These are phyloP conservation scores for Sanghuangporus baumii DNA, from an alignment of 1,284 basidiomycete species.

Conservation along the genomic window DNA sequence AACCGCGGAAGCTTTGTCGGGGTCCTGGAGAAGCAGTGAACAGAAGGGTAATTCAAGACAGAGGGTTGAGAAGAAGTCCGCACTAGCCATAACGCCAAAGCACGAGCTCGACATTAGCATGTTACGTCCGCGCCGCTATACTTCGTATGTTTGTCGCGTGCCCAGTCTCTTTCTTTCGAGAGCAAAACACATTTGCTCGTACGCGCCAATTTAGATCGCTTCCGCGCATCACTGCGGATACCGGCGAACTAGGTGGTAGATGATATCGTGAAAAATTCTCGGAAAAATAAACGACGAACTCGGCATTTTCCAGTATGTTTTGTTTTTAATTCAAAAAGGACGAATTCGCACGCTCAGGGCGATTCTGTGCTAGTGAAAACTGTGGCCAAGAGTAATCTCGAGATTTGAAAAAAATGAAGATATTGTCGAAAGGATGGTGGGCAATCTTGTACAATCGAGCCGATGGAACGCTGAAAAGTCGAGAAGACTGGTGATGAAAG, in stretches of 20 bases:
- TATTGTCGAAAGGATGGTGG: too few relatives aligned
- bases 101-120: background rate
- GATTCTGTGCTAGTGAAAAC: too few relatives aligned
- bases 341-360: too few relatives aligned
- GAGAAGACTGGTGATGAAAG: too few relatives aligned
- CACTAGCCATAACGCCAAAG: too few relatives aligned
- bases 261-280: background rate
- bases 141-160: constrained; percentile 3
- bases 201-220: background rate
- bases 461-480: too few relatives aligned
- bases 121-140: background rate
- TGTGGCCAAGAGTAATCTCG: too few relatives aligned
- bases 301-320: background rate
- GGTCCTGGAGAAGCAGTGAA: background rate
- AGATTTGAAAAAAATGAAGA: too few relatives aligned
- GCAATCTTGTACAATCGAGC: too few relatives aligned
- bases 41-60: background rate
- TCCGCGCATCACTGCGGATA: background rate
- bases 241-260: background rate
- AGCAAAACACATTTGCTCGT: background rate
- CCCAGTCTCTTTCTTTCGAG: background rate
- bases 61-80: background rate
- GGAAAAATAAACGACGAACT: background rate
- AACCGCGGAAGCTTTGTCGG: background rate
- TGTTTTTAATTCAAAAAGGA: too few relatives aligned